Conservation (phyloP, 139 green algal genomes). For the Chlamydomonas sp. region DNA sequence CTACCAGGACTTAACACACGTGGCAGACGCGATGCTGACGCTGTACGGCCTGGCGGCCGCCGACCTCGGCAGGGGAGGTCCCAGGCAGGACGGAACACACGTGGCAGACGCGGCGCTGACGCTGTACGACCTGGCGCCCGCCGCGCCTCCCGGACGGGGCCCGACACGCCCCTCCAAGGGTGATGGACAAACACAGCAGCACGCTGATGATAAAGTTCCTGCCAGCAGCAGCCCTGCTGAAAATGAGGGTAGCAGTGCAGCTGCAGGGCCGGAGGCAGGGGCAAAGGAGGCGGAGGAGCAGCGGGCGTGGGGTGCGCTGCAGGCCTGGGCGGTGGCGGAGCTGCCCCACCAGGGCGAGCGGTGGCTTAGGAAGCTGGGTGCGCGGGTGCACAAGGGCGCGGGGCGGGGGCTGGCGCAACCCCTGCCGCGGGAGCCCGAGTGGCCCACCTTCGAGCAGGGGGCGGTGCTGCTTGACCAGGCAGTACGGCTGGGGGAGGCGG, state of each 20-base stretch:
- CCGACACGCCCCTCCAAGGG: no score
- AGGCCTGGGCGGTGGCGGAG: not conserved
- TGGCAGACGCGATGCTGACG: not conserved
- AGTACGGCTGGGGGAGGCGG: not conserved
- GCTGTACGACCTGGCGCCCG: no score
- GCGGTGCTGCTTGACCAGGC: conserved; percentile 4
- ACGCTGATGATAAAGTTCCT: no score
- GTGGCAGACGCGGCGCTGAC: no score
- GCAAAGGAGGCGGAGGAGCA: not conserved
- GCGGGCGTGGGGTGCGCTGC: not conserved
- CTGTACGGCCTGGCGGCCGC: not conserved
- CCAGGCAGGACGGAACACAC: not conserved
- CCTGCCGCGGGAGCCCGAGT: conserved; percentile 20
- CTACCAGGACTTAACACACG: not conserved
- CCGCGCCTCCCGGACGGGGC: no score
- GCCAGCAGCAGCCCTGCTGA: no score
- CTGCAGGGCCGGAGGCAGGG: not conserved
- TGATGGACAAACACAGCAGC: no score
- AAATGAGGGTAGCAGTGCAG: not conserved
- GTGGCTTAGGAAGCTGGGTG: conserved; percentile 6
- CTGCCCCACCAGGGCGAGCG: conserved; percentile 13
- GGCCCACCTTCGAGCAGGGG: conserved; percentile 16
- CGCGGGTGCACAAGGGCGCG: conserved; percentile 3
- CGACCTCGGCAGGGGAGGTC: not conserved
- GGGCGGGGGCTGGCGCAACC: not conserved